Base-by-base conservation (phyloP, 2,329 filamentous ascomycete species). In the Teratosphaeria nubilosa region DNA sequence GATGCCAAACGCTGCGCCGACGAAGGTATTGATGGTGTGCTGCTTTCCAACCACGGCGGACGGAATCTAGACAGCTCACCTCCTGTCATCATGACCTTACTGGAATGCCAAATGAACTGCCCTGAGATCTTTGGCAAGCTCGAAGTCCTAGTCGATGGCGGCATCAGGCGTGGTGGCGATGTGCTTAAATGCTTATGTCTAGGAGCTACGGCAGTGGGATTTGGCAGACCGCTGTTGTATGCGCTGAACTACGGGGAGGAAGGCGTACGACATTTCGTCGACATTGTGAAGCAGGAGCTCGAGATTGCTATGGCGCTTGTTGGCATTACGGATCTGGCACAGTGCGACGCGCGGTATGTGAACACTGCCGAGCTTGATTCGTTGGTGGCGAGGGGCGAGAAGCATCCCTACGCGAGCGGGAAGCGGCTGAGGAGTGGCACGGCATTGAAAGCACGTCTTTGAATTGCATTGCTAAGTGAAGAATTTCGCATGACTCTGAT, bases 131-230 rank as follows among this genome's bases (percentile, higher is more conserved):
- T 87, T 55, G 77, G 79, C 27, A 81, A 86, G 64, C 79, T 88
- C 0, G 82, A 86, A 65, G 79, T 88, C 0, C 82, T 80, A 56
- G 73, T 88, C 3, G 85, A 88, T 61, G 83, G 85, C 0, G 86
- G 86, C 0, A 77, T 88, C 31, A 77, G 78, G n/a, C 74, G 84
- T 20, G 86, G 86, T 0, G 82, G 83, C 0, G 85, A 88, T 65
- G 80, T 88, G 2, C 77, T 88, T 63, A 88, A 88, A 69, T 84
- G 83, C 0, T 66, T 88, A 11, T 85, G 83, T 56, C 72, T 88
- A 0, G 86, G 86, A 0, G 85, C 84, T 0, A 84, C 75, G 56
- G 84, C 81, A 0, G 85, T 76, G 0, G 84, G 84, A 0, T 72
- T 88, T 10, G 86, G 85, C 0, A 73, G 85, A 20, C 82, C 82